Base-by-base conservation (phyloP, 78 protist genomes). In the Dictyostelium capitatum region DNA sequence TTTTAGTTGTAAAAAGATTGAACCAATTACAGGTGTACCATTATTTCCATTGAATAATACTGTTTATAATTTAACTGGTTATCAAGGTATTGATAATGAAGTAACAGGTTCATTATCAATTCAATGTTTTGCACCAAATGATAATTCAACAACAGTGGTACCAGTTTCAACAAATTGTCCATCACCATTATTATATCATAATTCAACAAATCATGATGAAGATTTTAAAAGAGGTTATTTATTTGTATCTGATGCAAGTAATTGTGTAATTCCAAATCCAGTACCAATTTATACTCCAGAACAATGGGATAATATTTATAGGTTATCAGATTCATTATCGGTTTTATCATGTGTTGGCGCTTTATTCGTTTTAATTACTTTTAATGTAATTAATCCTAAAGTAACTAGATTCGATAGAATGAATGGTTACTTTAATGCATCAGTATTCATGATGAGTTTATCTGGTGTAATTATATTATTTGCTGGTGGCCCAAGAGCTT, bases 251-350 rank as follows among this genome's bases (percentile, higher is more conserved):
- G 53, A 48, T 0, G 48, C 3, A 20, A 47, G 69, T 4, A 84
- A 51, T 57, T 87, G 92, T 64, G 92, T 75, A 0, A 69, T 77
- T 0, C 23, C 56, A 41, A 75, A 82, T 48, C 83, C 83, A 17
- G 77, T 69, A 0, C 92, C 92, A 23, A 15, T 87, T 12, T 74
- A 74, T 32, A 75, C 82, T 30, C 43, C 14, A 19, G 25, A 77
- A 77, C 54, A 47, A 46, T 87, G 92, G 92, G 79, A 46, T 17
- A 1, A 23, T 11, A n/a, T 87, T 15, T 87, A 43, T 51, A 4
- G 11, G 6, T 5, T 77, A 41, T n/a, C 59, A 25, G 62, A 74
- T 11, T 47, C 67, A 25, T 41, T 87, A 25, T 25, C 92, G 3
- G 51, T 48, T 19, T 30, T 87, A 6, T 87, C 92, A 62, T 62